Evolutionary conservation across 2,329 filamentous ascomycete genomes (phyloP).

Genomic region (Trichoderma koningiopsis): DNA sequence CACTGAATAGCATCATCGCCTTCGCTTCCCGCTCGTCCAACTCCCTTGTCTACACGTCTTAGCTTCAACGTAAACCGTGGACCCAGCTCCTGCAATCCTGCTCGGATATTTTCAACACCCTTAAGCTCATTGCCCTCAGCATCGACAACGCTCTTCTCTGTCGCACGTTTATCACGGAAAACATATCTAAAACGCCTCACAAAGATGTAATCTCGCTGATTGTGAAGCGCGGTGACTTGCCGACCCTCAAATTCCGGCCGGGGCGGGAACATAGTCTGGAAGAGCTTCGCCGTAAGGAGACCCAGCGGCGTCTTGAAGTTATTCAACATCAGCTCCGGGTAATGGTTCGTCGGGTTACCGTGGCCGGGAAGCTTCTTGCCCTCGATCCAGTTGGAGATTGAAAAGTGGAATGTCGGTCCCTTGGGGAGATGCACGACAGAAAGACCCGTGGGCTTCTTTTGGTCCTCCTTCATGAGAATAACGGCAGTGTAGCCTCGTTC

Average conservation of each 20-base stretch:
- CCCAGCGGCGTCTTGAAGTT: conserved; percentile 94
- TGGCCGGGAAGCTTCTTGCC: conserved; percentile 87
- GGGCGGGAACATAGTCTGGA: conserved; percentile 64
- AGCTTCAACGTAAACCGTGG: conserved; percentile 78
- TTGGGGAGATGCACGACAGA: conserved; percentile 81
- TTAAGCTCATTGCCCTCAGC: conserved; percentile 81
- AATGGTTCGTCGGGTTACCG: conserved; percentile 83
- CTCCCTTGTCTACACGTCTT: conserved; percentile 85
- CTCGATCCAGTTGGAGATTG: conserved; percentile 86
- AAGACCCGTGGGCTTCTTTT: conserved; percentile 79
- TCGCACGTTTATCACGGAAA: conserved; percentile 83
- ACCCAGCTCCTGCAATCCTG: conserved; percentile 87
- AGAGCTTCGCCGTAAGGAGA: conserved; percentile 81
- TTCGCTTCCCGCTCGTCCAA: conserved; percentile 67
- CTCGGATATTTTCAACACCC: conserved; percentile 82
- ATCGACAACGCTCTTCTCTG: conserved; percentile 82
- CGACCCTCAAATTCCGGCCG: conserved; percentile 81
- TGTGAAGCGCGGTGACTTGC: conserved; percentile 90
- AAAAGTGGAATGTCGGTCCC: conserved; percentile 92
- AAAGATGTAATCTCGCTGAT: conserved; percentile 96
- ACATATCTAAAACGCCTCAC: conserved; percentile 87
- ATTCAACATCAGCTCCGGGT: conserved; percentile 87
- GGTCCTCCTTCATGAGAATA: conserved; percentile 83
- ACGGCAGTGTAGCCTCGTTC: conserved; percentile 84
- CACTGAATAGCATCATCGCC: conserved; percentile 80